These are phyloP conservation scores for Brassica nigra DNA, from an alignment of 345 rosid genomes.

Conservation along the genomic window DNA sequence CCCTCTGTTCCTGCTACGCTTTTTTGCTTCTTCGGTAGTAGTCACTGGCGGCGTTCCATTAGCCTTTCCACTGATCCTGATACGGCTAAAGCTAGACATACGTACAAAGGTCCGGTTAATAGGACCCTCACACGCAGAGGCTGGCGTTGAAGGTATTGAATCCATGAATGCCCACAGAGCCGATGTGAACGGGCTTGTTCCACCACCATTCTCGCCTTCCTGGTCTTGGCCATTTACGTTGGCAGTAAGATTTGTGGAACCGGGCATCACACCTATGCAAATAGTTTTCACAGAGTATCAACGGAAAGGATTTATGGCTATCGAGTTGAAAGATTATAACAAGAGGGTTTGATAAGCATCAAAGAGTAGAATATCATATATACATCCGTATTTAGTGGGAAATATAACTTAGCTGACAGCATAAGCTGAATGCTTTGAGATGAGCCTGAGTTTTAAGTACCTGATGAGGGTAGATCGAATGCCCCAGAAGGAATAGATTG, in stretches of 20 bases:
- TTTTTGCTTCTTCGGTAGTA: conserved; percentile 38
- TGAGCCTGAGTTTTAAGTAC: conserved; percentile 8
- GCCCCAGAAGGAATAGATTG: conserved; percentile 12
- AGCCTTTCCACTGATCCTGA: conserved; percentile 44
- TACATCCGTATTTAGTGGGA: not conserved
- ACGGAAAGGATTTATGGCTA: not conserved
- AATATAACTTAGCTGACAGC: no score
- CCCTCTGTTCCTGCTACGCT: conserved; percentile 45
- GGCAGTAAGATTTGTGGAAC: conserved; percentile 13
- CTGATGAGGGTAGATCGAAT: conserved; percentile 31
- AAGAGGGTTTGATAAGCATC: not conserved
- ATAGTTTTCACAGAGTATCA: conserved; percentile 10
- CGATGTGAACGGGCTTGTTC: conserved; percentile 53
- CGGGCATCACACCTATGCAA: conserved; percentile 31
- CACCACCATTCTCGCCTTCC: conserved; percentile 31
- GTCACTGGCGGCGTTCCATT: conserved; percentile 16
- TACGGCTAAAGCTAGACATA: conserved; percentile 81
- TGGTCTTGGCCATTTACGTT: conserved; percentile 15
- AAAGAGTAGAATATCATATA: not conserved
- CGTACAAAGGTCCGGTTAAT: conserved; percentile 71
- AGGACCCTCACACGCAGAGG: conserved; percentile 77
- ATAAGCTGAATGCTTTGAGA: not conserved
- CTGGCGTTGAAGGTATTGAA: conserved; percentile 84
- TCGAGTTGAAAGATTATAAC: not conserved
- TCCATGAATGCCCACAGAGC: conserved; percentile 76